These are phyloP conservation scores for Ambrosiella xylebori DNA, from an alignment of 2,329 filamentous ascomycete species.

Conservation along the genomic window DNA sequence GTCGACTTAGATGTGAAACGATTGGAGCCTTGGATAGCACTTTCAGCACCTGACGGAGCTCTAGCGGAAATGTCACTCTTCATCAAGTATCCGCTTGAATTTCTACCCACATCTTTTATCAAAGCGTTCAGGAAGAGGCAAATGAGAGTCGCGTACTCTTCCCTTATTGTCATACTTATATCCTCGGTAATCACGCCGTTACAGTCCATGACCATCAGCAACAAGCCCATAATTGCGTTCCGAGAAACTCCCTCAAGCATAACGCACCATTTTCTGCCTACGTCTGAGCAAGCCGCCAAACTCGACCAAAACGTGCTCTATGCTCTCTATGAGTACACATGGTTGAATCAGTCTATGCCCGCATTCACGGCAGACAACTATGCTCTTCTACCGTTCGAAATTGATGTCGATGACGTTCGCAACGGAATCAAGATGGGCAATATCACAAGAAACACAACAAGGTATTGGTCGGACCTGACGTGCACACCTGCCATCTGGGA, in stretches of 20 bases:
- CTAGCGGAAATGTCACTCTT: constrained; percentile 29
- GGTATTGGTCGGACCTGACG: constrained; percentile 21
- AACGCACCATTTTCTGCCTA: constrained; percentile 14
- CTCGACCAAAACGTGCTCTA: constrained; percentile 25
- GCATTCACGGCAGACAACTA: constrained; percentile 27
- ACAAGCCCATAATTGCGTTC: constrained; percentile 17
- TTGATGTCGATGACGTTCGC: background rate
- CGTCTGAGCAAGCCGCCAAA: constrained; percentile 13
- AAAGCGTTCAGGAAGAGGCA: constrained; percentile 25
- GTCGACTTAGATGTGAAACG: constrained; percentile 41
- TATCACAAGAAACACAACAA: constrained; percentile 18
- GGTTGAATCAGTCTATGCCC: constrained; percentile 28
- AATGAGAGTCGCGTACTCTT: constrained; percentile 34
- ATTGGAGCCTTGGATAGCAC: constrained; percentile 41
- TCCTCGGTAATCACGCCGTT: constrained; percentile 38
- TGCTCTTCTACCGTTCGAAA: constrained; percentile 26
- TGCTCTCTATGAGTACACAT: constrained; percentile 27
- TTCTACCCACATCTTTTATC: constrained; percentile 20
- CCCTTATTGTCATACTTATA: constrained; percentile 30
- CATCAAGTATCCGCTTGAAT: constrained; percentile 33
- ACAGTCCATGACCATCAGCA: constrained; percentile 37
- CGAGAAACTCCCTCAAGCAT: background rate
- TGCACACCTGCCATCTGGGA: constrained; percentile 22
- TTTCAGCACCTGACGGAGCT: constrained; percentile 31
- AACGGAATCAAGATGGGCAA: constrained; percentile 13